Base-by-base conservation (phyloP, 352 stramenopile genomes). In the Pythium utonaiense region DNA sequence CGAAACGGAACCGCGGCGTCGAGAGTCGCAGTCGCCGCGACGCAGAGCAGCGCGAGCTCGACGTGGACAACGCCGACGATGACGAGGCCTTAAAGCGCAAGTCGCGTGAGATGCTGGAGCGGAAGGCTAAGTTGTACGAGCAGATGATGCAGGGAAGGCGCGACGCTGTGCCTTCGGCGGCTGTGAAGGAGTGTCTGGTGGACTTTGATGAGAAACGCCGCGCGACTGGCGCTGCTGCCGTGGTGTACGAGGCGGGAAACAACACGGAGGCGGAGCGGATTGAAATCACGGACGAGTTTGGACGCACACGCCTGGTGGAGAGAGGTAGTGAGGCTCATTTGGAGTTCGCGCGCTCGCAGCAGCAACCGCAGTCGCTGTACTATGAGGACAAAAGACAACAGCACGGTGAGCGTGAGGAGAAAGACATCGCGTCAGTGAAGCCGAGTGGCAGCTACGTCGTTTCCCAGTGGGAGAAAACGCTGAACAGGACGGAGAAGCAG, bases 41-140 rank as follows among this genome's bases (percentile, higher is more conserved):
- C 54, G 70, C 89, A 55, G 72, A 78, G 10, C 57, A 62, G 3
- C 64, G 66, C 8, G 68, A 77, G 44, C 54, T 71, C 27, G 78
- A 91, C 16, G 58, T 71, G 0, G 65, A 78, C 34, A 71, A 80
- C 17, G 64, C 84, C 55, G 79, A 88, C 36, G 82, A 93, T 58
- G 82, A 92, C 24, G 68, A 62, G 38, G 82, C 77, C 19, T 80
- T 80, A 59, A 69, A 74, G 44, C 75, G 72, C 42, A 82, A 75
- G 34, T 95, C 83, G 19, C 57, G 66, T 2, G 68, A 74, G 41
- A 88, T 86, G 70, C 64, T 95, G 22, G 62, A 62, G 42, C 78
- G 79, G 36, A 95, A 95, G 58, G 74, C 83, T 14, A 75, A 74
- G 57, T 38, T 95, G 31, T 95, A 95, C 63, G 86, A 95, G 8